Conservation (phyloP, 2,329 filamentous ascomycete genomes). For the Beauveria bassiana region DNA sequence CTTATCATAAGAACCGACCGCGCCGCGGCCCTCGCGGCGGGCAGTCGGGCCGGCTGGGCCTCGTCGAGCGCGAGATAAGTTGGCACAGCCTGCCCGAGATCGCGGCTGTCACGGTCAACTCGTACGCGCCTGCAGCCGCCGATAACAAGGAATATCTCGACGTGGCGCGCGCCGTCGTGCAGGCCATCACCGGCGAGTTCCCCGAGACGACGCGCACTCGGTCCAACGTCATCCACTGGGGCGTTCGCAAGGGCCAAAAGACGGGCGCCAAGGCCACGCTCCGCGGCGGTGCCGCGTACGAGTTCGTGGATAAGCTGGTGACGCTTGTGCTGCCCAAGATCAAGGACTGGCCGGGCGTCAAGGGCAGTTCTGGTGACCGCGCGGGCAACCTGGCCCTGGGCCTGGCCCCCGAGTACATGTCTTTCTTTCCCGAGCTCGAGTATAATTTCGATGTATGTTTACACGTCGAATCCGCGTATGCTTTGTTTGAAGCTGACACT, state of each 20-base stretch:
- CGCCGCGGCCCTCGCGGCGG: conserved; percentile 77
- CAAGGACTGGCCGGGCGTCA: conserved; percentile 82
- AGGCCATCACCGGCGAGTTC: conserved; percentile 75
- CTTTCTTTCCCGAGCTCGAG: conserved; percentile 88
- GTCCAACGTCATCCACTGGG: conserved; percentile 67
- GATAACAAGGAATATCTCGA: conserved; percentile 69
- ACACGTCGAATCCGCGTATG: background rate
- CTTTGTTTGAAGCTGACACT: conserved; percentile 10
- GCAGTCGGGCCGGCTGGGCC: conserved; percentile 52
- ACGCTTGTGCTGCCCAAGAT: conserved; percentile 89
- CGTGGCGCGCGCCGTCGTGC: conserved; percentile 74
- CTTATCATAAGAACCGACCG: conserved; percentile 88
- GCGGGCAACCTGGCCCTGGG: conserved; percentile 84
- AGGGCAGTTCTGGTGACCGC: conserved; percentile 65
- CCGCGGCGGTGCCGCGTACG: conserved; percentile 71
- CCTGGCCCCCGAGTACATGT: conserved; percentile 65
- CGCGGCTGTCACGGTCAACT: conserved; percentile 72
- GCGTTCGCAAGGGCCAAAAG: conserved; percentile 61
- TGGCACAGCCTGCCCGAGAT: conserved; percentile 84
- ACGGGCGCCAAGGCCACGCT: conserved; percentile 72
- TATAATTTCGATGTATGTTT: conserved; percentile 82
- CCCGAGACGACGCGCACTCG: conserved; percentile 63
- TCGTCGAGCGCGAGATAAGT: conserved; percentile 65
- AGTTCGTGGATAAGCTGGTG: conserved; percentile 85
- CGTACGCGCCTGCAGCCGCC: conserved; percentile 60